A percentile compares a stretch with the other conserved stretches of the same genome.
These are phyloP conservation scores for Pittosporum tobira DNA, from an alignment of 129 eudicot species.

Conservation along the genomic window DNA sequence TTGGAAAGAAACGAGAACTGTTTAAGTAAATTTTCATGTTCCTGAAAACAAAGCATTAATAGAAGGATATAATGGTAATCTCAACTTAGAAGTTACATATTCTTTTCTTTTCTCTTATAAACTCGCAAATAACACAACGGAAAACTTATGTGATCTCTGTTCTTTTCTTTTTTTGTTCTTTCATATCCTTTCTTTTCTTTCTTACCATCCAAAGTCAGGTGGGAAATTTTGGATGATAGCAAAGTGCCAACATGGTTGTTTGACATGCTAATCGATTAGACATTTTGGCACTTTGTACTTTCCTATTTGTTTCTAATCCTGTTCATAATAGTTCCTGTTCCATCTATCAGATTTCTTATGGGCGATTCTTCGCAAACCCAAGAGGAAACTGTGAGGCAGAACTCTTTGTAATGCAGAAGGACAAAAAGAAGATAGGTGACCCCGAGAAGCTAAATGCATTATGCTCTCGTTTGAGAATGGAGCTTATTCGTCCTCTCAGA, in stretches of 20 bases:
- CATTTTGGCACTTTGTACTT: not conserved
- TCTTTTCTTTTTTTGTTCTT: no score
- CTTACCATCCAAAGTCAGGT: no score
- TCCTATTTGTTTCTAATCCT: not conserved
- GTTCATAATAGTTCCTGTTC: not conserved
- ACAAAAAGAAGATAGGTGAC: slow-evolving; percentile 38
- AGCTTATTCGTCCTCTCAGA: slow-evolving; percentile 35
- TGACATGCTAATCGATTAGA: not conserved
- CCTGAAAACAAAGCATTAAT: no score
- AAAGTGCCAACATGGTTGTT: not conserved
- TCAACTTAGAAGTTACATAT: no score
- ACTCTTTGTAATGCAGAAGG: slow-evolving; percentile 36
- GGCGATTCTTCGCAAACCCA: slow-evolving; percentile 25
- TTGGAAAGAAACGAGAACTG: no score
- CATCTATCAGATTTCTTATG: slow-evolving; percentile 26
- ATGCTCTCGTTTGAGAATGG: slow-evolving; percentile 36
- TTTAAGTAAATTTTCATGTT: no score
- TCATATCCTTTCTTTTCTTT: no score
- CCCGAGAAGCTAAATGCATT: slow-evolving; percentile 31
- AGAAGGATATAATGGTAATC: no score
- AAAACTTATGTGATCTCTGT: no score
- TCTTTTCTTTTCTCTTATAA: no score
- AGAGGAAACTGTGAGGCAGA: slow-evolving; percentile 30
- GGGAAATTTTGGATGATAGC: not conserved
- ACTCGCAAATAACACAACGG: no score